These are phyloP conservation scores for Primulina tabacum DNA, from an alignment of 257 asterid species.

Conservation along the genomic window DNA sequence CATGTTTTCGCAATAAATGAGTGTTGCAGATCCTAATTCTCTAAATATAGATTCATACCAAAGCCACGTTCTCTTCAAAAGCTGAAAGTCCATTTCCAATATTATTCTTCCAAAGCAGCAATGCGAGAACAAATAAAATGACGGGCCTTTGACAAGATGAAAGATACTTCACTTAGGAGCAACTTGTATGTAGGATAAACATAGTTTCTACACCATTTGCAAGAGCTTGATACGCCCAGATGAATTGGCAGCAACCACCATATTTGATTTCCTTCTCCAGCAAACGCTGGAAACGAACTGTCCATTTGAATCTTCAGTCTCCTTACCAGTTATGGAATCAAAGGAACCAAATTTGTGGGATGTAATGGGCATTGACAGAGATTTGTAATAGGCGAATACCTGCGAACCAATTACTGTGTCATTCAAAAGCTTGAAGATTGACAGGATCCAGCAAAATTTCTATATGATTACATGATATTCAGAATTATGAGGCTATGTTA, in stretches of 20 bases:
- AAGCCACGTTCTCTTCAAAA: slow-evolving; percentile 10
- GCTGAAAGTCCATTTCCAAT: background rate
- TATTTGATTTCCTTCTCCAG: slow-evolving; percentile 79
- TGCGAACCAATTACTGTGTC: slow-evolving; percentile 22
- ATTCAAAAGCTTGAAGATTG: slow-evolving; percentile 18
- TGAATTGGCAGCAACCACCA: slow-evolving; percentile 83
- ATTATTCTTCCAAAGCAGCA: background rate
- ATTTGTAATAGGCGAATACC: slow-evolving; percentile 74
- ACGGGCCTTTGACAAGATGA: background rate
- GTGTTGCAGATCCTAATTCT: background rate
- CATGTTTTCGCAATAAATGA: background rate
- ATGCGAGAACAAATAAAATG: background rate
- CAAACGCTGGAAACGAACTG: slow-evolving; percentile 92
- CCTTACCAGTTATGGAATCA: slow-evolving; percentile 79
- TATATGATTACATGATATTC: slow-evolving; percentile 3
- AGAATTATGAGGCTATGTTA: background rate
- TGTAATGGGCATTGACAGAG: slow-evolving; percentile 84
- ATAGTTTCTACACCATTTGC: slow-evolving; percentile 56
- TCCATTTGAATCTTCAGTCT: slow-evolving; percentile 71
- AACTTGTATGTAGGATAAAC: slow-evolving; percentile 10
- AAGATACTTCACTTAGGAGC: slow-evolving; percentile 1
- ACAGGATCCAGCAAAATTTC: background rate
- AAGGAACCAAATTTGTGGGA: slow-evolving; percentile 80
- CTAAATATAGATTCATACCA: slow-evolving; percentile 1
- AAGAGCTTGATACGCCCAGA: slow-evolving; percentile 75